A percentile compares a stretch with the other conserved stretches of the same genome.
These are phyloP conservation scores for Nicotiana noctiflora DNA, from an alignment of 257 asterid species.

Conservation along the genomic window DNA sequence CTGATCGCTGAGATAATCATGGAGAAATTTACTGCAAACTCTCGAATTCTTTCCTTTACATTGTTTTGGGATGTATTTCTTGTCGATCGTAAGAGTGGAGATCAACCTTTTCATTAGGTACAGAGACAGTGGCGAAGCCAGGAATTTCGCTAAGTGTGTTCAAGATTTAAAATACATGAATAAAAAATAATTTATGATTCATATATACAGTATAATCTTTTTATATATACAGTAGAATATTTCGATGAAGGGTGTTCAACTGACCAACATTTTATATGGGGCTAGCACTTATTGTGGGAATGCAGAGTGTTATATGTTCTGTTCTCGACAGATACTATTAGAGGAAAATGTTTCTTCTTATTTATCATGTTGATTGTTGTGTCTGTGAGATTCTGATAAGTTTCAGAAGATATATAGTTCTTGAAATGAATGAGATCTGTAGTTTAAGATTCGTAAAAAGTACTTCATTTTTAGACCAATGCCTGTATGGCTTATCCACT, in stretches of 20 bases:
- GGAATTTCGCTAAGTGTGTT: no score
- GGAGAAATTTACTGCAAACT: neutral
- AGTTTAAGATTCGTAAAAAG: neutral
- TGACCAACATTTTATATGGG: no score
- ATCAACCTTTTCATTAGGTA: no score
- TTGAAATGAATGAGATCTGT: neutral
- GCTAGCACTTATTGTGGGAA: neutral
- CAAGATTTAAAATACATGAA: no score
- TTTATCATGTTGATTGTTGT: neutral
- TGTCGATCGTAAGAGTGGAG: neutral
- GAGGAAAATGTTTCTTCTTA: no score
- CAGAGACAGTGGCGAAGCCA: no score
- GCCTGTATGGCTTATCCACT: neutral
- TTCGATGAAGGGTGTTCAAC: no score
- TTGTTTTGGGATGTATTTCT: neutral
- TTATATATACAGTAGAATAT: no score
- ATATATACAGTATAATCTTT: no score
- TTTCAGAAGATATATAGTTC: no score
- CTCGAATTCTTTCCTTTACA: neutral
- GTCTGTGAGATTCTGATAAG: neutral
- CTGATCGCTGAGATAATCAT: neutral
- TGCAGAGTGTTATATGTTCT: neutral
- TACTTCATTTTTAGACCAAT: neutral
- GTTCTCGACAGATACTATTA: neutral
- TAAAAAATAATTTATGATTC: no score